Conservation (phyloP, 805 yeast species). For the Candida maltosa region DNA sequence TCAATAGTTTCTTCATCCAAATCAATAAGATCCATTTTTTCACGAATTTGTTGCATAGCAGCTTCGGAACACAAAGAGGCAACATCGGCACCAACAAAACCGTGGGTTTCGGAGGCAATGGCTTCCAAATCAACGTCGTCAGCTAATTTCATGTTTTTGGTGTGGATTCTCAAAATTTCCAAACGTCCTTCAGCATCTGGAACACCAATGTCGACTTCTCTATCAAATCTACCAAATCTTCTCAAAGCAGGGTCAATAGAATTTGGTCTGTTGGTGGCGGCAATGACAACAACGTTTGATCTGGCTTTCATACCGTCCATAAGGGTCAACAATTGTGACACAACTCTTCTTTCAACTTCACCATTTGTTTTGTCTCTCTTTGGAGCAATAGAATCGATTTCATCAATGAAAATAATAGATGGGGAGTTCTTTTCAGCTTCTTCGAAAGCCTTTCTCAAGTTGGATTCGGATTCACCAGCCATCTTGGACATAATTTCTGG, state of each 20-base stretch:
- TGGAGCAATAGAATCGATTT: constrained; percentile 98
- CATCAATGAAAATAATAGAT: constrained; percentile 95
- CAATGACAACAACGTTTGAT: constrained; percentile 95
- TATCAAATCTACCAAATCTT: constrained; percentile 81
- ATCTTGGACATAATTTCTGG: constrained; percentile 99
- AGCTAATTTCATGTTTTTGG: constrained; percentile 95
- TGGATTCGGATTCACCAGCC: constrained; percentile 99
- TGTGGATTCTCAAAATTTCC: constrained; percentile 94
- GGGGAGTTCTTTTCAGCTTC: constrained; percentile 99
- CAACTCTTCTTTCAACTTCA: constrained; percentile 99
- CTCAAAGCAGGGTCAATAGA: constrained; percentile 83
- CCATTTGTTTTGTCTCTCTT: constrained; percentile 99
- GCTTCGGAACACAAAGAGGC: constrained; percentile 99
- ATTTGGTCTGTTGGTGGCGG: constrained; percentile 91
- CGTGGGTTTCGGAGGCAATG: constrained; percentile 96
- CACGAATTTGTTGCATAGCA: constrained; percentile 99
- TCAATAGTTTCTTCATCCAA: constrained; percentile 95
- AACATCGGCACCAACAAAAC: constrained; percentile 98
- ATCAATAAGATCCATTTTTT: constrained; percentile 97
- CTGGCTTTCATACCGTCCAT: constrained; percentile 99
- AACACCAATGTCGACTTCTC: constrained; percentile 85
- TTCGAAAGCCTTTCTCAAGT: constrained; percentile 95
- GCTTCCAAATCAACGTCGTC: constrained; percentile 95
- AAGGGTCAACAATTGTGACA: constrained; percentile 91
- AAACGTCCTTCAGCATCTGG: constrained; percentile 99